Percentiles rank a stretch among this genome's conserved stretches.
Evolutionary conservation across 352 stramenopile genomes (phyloP).

Genomic region (Pythium diclinum): DNA sequence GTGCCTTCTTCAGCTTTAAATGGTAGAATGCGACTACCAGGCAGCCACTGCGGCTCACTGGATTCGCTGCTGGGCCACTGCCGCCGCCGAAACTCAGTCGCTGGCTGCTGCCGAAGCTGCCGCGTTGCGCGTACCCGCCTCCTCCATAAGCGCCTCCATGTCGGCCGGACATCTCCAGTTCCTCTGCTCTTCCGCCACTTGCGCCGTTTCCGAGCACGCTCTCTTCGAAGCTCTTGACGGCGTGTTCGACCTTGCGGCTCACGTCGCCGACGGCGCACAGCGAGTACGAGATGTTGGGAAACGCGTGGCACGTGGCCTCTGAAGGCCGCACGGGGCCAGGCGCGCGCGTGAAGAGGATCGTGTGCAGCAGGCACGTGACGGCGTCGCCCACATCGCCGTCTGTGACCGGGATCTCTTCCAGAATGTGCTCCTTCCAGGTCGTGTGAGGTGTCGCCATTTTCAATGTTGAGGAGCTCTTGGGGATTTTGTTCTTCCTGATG

Average conservation of each 20-base stretch:
- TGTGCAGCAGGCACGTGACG: conserved; percentile 70
- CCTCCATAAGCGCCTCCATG: conserved; percentile 28
- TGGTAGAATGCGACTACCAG: conserved; percentile 78
- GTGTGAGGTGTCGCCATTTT: background rate
- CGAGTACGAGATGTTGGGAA: conserved; percentile 74
- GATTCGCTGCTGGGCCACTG: background rate
- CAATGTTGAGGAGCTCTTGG: background rate
- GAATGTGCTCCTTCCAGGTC: conserved; percentile 56
- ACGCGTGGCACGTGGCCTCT: conserved; percentile 72
- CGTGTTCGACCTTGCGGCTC: conserved; percentile 71
- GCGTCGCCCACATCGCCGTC: conserved; percentile 59
- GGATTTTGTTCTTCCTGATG: background rate
- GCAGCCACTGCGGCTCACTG: conserved; percentile 33
- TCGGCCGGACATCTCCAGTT: conserved; percentile 13
- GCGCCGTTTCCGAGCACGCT: conserved; percentile 19
- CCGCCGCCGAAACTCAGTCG: conserved; percentile 2
- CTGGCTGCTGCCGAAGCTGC: conserved; percentile 17
- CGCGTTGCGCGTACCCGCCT: conserved; percentile 25
- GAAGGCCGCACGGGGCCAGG: conserved; percentile 68
- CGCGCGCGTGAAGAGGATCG: conserved; percentile 76
- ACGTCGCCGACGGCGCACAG: conserved; percentile 76
- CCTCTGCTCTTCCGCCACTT: conserved; percentile 1
- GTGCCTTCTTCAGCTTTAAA: conserved; percentile 75
- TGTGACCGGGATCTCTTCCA: conserved; percentile 62
- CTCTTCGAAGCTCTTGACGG: conserved; percentile 63